A percentile compares a stretch with the other conserved stretches of the same genome.
Conservation (phyloP, 1,139 yeast genomes). For the Blastobotrys illinoisensis region DNA sequence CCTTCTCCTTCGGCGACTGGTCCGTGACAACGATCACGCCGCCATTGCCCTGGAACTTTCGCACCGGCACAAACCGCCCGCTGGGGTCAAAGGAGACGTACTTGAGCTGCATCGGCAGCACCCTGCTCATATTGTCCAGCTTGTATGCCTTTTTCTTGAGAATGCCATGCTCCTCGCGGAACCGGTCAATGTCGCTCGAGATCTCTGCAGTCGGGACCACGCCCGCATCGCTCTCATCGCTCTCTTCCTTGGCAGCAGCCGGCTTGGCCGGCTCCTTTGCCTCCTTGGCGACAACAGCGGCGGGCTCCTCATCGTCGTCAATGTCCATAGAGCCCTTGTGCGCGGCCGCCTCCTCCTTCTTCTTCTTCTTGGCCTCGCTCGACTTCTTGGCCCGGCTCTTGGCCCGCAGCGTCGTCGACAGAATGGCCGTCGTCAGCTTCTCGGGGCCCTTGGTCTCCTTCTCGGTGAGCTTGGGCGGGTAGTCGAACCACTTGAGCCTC, state of each 20-base stretch:
- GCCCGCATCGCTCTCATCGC: constrained; percentile 29
- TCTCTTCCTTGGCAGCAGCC: constrained; percentile 24
- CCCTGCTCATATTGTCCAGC: constrained; percentile 77
- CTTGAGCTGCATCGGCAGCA: constrained; percentile 84
- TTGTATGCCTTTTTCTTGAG: constrained; percentile 38
- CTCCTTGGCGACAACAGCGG: constrained; percentile 16
- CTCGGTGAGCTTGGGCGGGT: constrained; percentile 85
- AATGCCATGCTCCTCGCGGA: constrained; percentile 41
- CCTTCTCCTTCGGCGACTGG: constrained; percentile 58
- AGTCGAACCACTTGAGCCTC: constrained; percentile 72
- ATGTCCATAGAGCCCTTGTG: constrained; percentile 17
- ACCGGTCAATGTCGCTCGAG: not conserved
- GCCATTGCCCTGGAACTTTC: constrained; percentile 64
- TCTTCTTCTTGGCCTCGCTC: constrained; percentile 44
- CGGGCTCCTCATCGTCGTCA: constrained; percentile 19
- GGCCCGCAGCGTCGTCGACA: constrained; percentile 89
- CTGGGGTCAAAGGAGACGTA: constrained; percentile 62
- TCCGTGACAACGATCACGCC: constrained; percentile 82
- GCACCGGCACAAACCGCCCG: constrained; percentile 76
- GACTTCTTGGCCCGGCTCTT: constrained; percentile 84
- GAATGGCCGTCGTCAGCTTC: constrained; percentile 86
- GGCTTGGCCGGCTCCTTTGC: constrained; percentile 18
- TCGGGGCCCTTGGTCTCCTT: constrained; percentile 79
- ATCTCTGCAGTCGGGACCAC: constrained; percentile 11
- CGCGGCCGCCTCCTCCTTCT: constrained; percentile 34